Conservation (phyloP, 495 filamentous ascomycete species). For the Umbilicaria muhlenbergii region DNA sequence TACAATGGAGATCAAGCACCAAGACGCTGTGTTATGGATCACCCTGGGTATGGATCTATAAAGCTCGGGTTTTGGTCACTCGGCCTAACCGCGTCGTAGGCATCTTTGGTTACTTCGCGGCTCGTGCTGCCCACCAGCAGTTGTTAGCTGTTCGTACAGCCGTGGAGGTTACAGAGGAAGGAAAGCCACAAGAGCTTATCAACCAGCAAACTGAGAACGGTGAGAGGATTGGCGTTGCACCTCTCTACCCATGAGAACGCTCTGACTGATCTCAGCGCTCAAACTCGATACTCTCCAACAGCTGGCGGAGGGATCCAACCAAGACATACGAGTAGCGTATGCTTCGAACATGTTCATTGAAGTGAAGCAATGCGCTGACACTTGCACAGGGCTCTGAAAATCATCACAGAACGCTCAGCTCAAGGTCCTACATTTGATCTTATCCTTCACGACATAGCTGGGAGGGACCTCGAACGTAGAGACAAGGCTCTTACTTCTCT, state of each 20-base stretch:
- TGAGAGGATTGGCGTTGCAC: constrained; percentile 7
- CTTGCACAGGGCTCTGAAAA: constrained; percentile 26
- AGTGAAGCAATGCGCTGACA: constrained; percentile 4
- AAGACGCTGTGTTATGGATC: constrained; percentile 9
- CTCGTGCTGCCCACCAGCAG: constrained; percentile 28
- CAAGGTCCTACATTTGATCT: constrained; percentile 26
- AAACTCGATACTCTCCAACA: constrained; percentile 34
- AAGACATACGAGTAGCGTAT: constrained; percentile 36
- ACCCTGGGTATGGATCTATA: constrained; percentile 3
- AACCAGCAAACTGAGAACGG: constrained; percentile 34
- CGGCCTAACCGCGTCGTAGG: constrained; percentile 13
- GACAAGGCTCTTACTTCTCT: constrained; percentile 27
- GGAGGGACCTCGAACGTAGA: constrained; percentile 20
- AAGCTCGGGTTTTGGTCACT: no score
- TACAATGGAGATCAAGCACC: neutral
- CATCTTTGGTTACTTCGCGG: constrained; percentile 29
- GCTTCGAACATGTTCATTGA: constrained; percentile 4
- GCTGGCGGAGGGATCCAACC: constrained; percentile 32
- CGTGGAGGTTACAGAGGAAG: constrained; percentile 32
- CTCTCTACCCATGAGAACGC: neutral
- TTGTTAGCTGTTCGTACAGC: constrained; percentile 30
- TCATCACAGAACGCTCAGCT: constrained; percentile 31
- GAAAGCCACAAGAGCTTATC: constrained; percentile 29
- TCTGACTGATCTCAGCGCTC: constrained; percentile 19
- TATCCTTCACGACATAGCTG: constrained; percentile 26